Evolutionary conservation across 1,284 basidiomycete genomes (phyloP).

Genomic region (Papiliotrema terrestris): DNA sequence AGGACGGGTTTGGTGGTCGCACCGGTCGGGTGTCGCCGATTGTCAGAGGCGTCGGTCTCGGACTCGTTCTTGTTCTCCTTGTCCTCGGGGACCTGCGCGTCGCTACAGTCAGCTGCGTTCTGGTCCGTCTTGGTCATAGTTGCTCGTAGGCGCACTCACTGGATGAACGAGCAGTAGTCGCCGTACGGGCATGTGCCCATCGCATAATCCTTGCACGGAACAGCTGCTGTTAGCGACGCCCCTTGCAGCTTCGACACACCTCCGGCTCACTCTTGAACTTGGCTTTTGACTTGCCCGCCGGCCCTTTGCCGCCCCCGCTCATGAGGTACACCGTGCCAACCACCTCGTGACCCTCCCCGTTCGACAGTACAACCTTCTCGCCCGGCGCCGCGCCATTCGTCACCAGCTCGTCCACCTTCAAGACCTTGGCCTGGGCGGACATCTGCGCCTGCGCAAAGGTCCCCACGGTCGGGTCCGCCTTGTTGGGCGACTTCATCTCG

Average conservation of each 20-base stretch:
- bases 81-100: constrained; percentile 1
- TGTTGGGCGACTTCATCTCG: constrained; percentile 4
- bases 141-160: too few relatives aligned
- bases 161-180: constrained; percentile 48
- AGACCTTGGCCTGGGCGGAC: constrained; percentile 7
- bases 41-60: background rate
- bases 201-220: constrained; percentile 43
- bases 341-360: constrained; percentile 29
- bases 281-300: constrained; percentile 36
- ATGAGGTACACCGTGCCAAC: constrained; percentile 43
- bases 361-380: constrained; percentile 28
- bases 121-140: background rate
- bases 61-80: background rate
- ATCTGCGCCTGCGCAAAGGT: constrained; percentile 37
- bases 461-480: constrained; percentile 32
- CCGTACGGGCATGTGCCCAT: constrained; percentile 44
- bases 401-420: constrained; percentile 5
- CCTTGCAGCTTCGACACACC: background rate
- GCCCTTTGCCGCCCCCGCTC: constrained; percentile 47
- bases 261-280: constrained; percentile 45
- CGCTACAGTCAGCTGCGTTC: background rate
- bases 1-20: background rate
- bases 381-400: constrained; percentile 21
- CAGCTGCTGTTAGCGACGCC: constrained; percentile 23
- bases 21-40: constrained; percentile 5